These are phyloP conservation scores for Solanum megistacrolobum DNA, from an alignment of 257 asterid species.

Conservation along the genomic window DNA sequence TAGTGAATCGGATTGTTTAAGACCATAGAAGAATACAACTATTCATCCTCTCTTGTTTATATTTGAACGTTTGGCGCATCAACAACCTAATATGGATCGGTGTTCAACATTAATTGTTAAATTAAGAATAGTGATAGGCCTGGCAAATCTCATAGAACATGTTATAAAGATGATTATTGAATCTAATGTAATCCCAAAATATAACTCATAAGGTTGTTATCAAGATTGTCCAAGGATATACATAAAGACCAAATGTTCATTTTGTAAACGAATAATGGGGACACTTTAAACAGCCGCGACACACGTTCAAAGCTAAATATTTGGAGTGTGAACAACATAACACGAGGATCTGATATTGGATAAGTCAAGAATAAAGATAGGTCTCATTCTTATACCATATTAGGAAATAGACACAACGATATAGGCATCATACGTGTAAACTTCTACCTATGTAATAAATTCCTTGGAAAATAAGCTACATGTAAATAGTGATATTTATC, in stretches of 20 bases:
- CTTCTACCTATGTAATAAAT: background rate
- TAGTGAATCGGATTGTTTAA: background rate
- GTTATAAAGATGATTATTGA: background rate
- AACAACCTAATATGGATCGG: background rate
- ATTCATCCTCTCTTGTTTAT: too few relatives aligned
- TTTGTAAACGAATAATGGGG: background rate
- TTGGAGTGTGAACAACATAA: background rate
- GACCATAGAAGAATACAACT: background rate
- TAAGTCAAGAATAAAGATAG: background rate
- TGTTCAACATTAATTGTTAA: background rate
- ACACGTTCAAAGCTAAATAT: background rate
- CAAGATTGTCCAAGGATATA: background rate
- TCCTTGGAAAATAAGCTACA: background rate
- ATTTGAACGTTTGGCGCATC: background rate
- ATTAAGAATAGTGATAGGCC: background rate
- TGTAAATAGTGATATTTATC: background rate
- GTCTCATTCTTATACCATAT: background rate
- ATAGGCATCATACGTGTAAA: background rate
- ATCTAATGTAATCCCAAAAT: background rate
- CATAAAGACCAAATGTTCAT: background rate
- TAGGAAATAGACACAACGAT: background rate
- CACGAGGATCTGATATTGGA: background rate
- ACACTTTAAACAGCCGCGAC: background rate
- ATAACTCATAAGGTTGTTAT: background rate
- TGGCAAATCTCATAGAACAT: background rate